Percentiles rank a stretch among this genome's conserved stretches.
These are phyloP conservation scores for Rhynchospora breviuscula DNA, from an alignment of 176 grass and related monocot genomes.

Conservation along the genomic window DNA sequence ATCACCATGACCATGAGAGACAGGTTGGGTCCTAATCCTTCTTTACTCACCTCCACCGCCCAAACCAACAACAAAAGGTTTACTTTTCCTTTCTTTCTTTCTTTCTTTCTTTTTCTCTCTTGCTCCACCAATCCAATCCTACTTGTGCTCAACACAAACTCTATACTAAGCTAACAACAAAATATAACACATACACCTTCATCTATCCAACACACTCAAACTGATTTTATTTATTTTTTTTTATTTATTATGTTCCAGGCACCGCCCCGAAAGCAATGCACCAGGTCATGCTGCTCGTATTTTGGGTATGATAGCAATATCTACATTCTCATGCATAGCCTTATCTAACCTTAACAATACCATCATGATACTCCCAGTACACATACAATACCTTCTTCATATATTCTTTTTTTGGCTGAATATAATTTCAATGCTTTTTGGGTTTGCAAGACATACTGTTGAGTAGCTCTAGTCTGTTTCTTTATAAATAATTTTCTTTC, in stretches of 20 bases:
- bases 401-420: neutral
- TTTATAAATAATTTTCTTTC: neutral
- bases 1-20: neutral
- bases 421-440: no score
- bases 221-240: neutral
- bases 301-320: neutral
- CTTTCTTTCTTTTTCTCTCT: neutral
- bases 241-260: slow-evolving; percentile 14
- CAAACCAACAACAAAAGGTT: neutral
- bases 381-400: neutral
- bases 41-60: neutral
- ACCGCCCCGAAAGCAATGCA: neutral
- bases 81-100: neutral
- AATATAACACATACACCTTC: no score
- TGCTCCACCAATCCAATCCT: no score
- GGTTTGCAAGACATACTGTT: neutral
- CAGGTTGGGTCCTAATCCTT: slow-evolving; percentile 3
- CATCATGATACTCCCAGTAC: neutral
- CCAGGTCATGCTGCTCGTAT: neutral
- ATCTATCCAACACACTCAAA: neutral
- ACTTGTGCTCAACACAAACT: no score
- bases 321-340: neutral
- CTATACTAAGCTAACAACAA: no score
- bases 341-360: neutral
- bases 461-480: neutral